Base-by-base conservation (phyloP, 352 stramenopile genomes). In the Blastocystis sp. region DNA sequence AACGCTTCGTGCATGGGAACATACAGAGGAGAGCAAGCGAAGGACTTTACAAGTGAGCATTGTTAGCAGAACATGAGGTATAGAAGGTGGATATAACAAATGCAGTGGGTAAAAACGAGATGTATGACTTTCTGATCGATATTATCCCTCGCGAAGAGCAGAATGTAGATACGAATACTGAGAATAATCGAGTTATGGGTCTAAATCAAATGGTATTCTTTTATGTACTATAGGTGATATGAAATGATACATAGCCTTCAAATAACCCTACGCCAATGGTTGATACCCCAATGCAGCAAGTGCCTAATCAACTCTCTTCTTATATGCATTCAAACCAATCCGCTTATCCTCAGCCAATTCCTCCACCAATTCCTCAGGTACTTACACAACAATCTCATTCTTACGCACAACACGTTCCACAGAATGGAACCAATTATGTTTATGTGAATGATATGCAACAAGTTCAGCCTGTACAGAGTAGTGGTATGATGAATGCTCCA, bases 21-120 rank as follows among this genome's bases (percentile, higher is more conserved):
- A 95, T 90, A 95, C 93, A 39, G 93, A 95, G 88, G 92, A 95
- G 88, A 95, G 94, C 90, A 96, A 96, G 90, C 91, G 94, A n/a
- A 91, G 93, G 56, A 96, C 93, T 80, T 90, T 97, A 57, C 93
- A 96, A 54, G 69, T 80, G 24, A 24, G 6, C 2, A 21, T 16
- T 5, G 27, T 0, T 7, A n/a, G 39, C n/a, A n/a, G 11, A 24
- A 12, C 9, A 5, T 80, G n/a, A 27, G 42, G 9, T 21, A 4
- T 24, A 80, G 90, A 92, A 92, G 74, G 94, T 92, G 83, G 93
- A 96, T 87, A 95, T 96, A 73, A 92, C 91, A 21, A 94, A 93
- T 88, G 93, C 93, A 56, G 94, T 95, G 88, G 93, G 91, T 87
- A 94, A 95, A 89, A 95, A 92, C 59, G 93, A 96, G 77, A 92